Conservation (phyloP, 1,284 basidiomycete species). For the Xerocomus nothofagi region DNA sequence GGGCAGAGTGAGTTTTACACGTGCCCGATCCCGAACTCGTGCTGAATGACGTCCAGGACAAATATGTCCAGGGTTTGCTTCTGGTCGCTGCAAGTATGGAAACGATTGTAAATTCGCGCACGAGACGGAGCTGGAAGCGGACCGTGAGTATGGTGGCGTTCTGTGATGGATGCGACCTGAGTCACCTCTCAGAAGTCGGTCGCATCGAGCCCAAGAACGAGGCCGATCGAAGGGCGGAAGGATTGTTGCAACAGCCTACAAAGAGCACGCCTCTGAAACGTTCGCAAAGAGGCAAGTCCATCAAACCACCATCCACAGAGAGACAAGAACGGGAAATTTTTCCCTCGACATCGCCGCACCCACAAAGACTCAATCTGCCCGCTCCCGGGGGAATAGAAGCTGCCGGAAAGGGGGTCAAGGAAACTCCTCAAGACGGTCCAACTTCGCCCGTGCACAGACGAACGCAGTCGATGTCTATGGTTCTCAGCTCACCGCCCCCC, state of each 20-base stretch:
- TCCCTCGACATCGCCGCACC: not conserved
- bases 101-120: conserved; percentile 42
- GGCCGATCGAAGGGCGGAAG: not conserved
- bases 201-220: conserved; percentile 17
- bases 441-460: conserved; percentile 25
- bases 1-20: conserved; percentile 37
- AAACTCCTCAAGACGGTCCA: conserved; percentile 4
- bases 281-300: conserved; percentile 8
- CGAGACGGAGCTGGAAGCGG: conserved; percentile 30
- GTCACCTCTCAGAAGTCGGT: conserved; percentile 17
- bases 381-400: not conserved
- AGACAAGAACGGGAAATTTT: not conserved
- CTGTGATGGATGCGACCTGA: not conserved
- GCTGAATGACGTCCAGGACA: conserved; percentile 32
- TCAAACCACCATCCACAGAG: conserved; percentile 2
- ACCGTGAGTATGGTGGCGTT: conserved; percentile 19
- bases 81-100: conserved; percentile 40
- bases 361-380: not conserved
- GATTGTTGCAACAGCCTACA: not conserved
- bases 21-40: not conserved
- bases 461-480: conserved; percentile 28
- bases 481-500: conserved; percentile 29
- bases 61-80: conserved; percentile 37
- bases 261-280: conserved; percentile 7
- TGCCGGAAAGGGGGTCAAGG: not conserved